Evolutionary conservation across 805 yeast genomes (phyloP).

Genomic region (Kodamaea laetipori): DNA sequence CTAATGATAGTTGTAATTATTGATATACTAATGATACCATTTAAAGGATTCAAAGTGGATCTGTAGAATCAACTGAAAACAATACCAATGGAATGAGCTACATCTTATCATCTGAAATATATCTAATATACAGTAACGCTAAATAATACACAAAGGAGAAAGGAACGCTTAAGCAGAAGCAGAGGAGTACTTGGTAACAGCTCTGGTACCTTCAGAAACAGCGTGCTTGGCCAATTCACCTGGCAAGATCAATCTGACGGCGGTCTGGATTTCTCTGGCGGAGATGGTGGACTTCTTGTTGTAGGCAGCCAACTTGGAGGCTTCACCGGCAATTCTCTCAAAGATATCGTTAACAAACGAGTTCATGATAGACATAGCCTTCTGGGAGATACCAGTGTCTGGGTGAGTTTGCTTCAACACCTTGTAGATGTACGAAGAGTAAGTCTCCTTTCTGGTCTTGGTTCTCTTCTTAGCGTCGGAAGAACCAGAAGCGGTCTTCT

Average conservation of each 20-base stretch:
- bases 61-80: no score
- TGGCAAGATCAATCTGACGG: constrained; percentile 42
- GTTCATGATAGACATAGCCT: constrained; percentile 44
- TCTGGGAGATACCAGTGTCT: constrained; percentile 42
- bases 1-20: no score
- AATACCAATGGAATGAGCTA: no score
- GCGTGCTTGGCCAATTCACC: constrained; percentile 45
- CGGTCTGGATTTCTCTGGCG: constrained; percentile 42
- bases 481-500: constrained; percentile 36
- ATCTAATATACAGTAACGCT: constrained; percentile 19
- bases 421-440: constrained; percentile 42
- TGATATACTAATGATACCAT: no score
- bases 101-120: constrained; percentile 7
- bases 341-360: constrained; percentile 40
- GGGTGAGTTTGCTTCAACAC: constrained; percentile 44
- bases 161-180: constrained; percentile 32
- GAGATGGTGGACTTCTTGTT: constrained; percentile 43
- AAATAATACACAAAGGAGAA: constrained; percentile 18
- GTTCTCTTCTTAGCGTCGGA: constrained; percentile 36
- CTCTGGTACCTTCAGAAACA: constrained; percentile 43
- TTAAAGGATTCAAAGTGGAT: no score
- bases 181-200: constrained; percentile 42
- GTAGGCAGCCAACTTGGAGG: constrained; percentile 43
- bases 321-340: constrained; percentile 40
- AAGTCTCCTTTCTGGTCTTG: constrained; percentile 42